Evolutionary conservation across 2,329 filamentous ascomycete genomes (phyloP), one percentile per base, ranked within the genome.

Genomic region (Botryotinia calthae): DNA sequence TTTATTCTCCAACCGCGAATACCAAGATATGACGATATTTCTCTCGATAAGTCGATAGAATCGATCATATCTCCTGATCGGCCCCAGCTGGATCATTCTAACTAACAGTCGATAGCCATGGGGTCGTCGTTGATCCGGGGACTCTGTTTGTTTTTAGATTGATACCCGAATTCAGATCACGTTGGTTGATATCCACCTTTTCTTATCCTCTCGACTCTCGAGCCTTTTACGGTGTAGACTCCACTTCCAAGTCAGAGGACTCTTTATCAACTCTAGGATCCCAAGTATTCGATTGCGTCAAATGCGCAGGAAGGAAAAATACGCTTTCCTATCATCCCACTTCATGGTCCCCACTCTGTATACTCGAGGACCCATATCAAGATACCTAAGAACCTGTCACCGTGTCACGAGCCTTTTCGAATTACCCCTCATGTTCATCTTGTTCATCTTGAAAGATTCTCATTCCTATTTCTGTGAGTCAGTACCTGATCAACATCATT

Each of bases 391-490:
- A 56, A 3, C 48, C 25, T 54, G 48, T 54, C 51, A 31, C 51
- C 51, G 51, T 40, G 48, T 56, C 65, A 67, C 48, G 65, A 56
- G 65, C 28, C 48, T 31, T 22, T 51, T 48, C 14, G 22, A 56
- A 67, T 56, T 67, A 67, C 65, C 65, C 65, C 65, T 67, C 65
- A 67, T 56, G 65, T 67, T 67, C 65, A 42, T 67, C 16, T 16
- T 56, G 65, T 67, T 67, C 65, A 42, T 67, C 16, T 16, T 54
- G 48, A 42, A 56, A 54, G 48, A 42, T 56, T 42, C 16, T 31
- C 20, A n/a, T 42, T 48, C 12, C 48, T 8, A 65, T 25, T 18
- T 44, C 22, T 34, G 46, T 66, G 46, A n/a, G 25, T 67, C 48
- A 67, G 48, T 67, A 67, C 65, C 65, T 67, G 65, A 67, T 54